Evolutionary conservation across 306 rosid species (phyloP).

Genomic region (Hylodesmum podocarpum): DNA sequence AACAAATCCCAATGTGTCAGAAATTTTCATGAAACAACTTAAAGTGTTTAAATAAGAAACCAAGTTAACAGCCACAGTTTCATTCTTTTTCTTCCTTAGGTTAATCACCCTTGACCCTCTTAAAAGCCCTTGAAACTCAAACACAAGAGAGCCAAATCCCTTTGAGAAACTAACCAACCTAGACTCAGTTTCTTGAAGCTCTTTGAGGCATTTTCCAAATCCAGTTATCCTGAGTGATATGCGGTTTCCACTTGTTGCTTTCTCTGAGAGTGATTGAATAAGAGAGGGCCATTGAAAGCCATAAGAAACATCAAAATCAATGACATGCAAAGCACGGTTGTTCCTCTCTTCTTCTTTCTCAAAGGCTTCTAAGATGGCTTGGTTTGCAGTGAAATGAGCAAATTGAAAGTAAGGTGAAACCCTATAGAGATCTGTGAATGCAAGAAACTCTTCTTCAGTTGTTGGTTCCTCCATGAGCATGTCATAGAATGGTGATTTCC

Average conservation of each 20-base stretch:
- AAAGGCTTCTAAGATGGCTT: conserved; percentile 66
- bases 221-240: conserved; percentile 61
- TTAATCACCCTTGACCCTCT: conserved; percentile 48
- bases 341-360: conserved; percentile 63
- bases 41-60: conserved; percentile 56
- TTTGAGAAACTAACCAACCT: conserved; percentile 66
- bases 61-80: conserved; percentile 68
- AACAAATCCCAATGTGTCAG: conserved; percentile 65
- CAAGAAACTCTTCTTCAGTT: conserved; percentile 48
- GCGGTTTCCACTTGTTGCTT: conserved; percentile 44
- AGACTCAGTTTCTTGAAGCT: conserved; percentile 64
- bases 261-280: conserved; percentile 74
- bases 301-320: conserved; percentile 69
- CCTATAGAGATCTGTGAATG: conserved; percentile 61
- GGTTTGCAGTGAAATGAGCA: conserved; percentile 86
- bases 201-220: conserved; percentile 55
- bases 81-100: conserved; percentile 58
- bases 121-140: conserved; percentile 70
- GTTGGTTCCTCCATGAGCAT: conserved; percentile 72
- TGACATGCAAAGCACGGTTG: conserved; percentile 56
- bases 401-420: conserved; percentile 77
- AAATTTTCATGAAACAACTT: conserved; percentile 39
- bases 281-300: conserved; percentile 92
- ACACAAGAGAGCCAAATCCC: conserved; percentile 49
- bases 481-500: conserved; percentile 63